phyloP scores from a whole-genome alignment of 495 filamentous ascomycete species.

The Penicillium fimorum region DNA sequence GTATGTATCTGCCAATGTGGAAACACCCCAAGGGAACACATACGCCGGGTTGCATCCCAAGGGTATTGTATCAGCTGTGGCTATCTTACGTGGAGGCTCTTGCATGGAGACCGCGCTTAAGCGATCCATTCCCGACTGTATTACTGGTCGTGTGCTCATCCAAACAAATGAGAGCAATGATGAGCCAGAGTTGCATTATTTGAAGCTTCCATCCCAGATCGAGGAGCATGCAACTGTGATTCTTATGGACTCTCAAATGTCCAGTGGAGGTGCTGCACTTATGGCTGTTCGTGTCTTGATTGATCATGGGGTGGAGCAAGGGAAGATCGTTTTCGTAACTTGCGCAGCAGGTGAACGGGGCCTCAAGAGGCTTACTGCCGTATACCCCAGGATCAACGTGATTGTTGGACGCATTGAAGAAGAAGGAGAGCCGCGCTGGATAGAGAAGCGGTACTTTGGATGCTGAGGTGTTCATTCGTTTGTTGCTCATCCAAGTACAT shows the following conservation, averaged over 20 bases:
- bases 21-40: constrained; percentile 62
- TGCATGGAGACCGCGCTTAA: constrained; percentile 84
- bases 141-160: constrained; percentile 84
- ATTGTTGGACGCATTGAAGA: constrained; percentile 78
- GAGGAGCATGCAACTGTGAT: constrained; percentile 73
- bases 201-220: constrained; percentile 71
- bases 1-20: constrained; percentile 59
- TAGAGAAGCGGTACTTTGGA: constrained; percentile 78
- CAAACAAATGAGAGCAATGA: constrained; percentile 80
- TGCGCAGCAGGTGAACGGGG: constrained; percentile 81
- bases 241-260: constrained; percentile 90
- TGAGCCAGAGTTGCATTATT: constrained; percentile 89
- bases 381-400: constrained; percentile 80
- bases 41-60: constrained; percentile 67
- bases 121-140: constrained; percentile 87
- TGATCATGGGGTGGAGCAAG: constrained; percentile 87
- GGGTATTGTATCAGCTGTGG: constrained; percentile 80
- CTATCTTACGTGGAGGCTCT: constrained; percentile 82
- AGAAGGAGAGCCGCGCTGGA: constrained; percentile 75
- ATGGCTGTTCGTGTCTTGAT: constrained; percentile 95
- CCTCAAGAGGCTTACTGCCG: constrained; percentile 75
- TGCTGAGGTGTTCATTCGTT: constrained; percentile 49
- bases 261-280: constrained; percentile 84
- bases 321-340: constrained; percentile 84
- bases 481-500: not conserved